Conservation (phyloP, 129 eudicot genomes). For the Pittosporum tobira region DNA sequence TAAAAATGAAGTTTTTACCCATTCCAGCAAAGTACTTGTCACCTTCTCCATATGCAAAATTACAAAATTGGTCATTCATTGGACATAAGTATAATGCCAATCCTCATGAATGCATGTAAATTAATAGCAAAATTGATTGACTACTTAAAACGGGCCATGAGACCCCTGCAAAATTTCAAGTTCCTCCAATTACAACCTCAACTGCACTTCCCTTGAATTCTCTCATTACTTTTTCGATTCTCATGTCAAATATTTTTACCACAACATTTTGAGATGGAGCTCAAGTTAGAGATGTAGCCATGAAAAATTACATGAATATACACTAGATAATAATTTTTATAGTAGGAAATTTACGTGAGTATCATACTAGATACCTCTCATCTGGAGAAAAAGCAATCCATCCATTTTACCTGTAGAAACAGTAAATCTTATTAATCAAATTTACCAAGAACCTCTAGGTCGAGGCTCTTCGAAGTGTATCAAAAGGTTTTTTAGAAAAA, state of each 20-base stretch:
- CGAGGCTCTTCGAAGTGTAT: no score
- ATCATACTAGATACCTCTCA: slow-evolving; percentile 61
- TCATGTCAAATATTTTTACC: slow-evolving; percentile 58
- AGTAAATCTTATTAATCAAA: not conserved
- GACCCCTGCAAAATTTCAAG: slow-evolving; percentile 62
- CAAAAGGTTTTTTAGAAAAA: not conserved
- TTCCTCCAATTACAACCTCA: slow-evolving; percentile 60
- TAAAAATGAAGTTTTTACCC: slow-evolving; percentile 60
- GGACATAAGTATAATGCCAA: not conserved
- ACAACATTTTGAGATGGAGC: slow-evolving; percentile 42
- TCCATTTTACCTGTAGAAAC: slow-evolving; percentile 57
- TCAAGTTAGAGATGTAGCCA: slow-evolving; percentile 1
- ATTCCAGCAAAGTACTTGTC: slow-evolving; percentile 75
- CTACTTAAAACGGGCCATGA: slow-evolving; percentile 77
- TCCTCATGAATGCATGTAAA: not conserved
- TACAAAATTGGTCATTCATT: no score
- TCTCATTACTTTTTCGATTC: slow-evolving; percentile 71
- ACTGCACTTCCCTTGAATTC: slow-evolving; percentile 80
- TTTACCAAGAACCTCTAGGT: no score
- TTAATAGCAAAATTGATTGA: not conserved
- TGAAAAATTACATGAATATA: no score
- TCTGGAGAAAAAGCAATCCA: slow-evolving; percentile 87
- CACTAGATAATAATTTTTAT: not conserved
- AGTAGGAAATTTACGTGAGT: slow-evolving; percentile 39
- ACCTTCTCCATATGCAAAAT: slow-evolving; percentile 46